A percentile compares a stretch with the other conserved stretches of the same genome.
phyloP scores from a whole-genome alignment of 2,329 filamentous ascomycete species.

The Thermomyces lanuginosus region DNA sequence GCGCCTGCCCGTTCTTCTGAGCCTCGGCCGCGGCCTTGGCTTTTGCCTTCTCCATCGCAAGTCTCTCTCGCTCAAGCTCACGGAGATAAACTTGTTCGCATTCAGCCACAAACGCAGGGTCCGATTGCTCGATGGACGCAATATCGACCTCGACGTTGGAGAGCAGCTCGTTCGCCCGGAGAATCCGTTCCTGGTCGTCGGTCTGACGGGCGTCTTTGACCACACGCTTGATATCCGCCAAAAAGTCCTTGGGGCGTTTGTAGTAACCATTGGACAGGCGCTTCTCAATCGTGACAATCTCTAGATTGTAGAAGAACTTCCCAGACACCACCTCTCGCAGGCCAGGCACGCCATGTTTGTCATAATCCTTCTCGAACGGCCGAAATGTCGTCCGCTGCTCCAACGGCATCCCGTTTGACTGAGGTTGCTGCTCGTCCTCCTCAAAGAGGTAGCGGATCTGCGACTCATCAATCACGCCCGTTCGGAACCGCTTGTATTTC shows the following conservation, averaged over 20 bases:
- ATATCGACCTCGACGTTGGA: conserved; percentile 93
- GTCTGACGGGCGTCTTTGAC: conserved; percentile 68
- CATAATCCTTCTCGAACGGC: conserved; percentile 64
- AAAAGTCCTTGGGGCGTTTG: conserved; percentile 73
- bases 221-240: conserved; percentile 70
- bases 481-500: conserved; percentile 77
- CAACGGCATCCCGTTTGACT: conserved; percentile 43
- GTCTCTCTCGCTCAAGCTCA: conserved; percentile 52
- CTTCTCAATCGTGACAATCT: conserved; percentile 84
- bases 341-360: conserved; percentile 62
- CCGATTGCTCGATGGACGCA: conserved; percentile 49
- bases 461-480: conserved; percentile 56
- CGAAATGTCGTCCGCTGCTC: conserved; percentile 44
- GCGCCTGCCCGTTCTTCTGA: conserved; percentile 25
- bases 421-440: conserved; percentile 56
- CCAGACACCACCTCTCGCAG: conserved; percentile 57
- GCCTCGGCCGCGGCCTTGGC: too few relatives aligned
- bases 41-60: conserved; percentile 40
- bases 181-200: conserved; percentile 64
- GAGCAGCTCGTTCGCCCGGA: conserved; percentile 81
- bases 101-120: conserved; percentile 48
- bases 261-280: conserved; percentile 96
- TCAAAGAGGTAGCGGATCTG: conserved; percentile 70
- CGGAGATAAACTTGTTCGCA: conserved; percentile 69
- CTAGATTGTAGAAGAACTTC: conserved; percentile 90